Evolutionary conservation across 2,329 filamentous ascomycete genomes (phyloP).

Genomic region (Colletotrichum lentis): DNA sequence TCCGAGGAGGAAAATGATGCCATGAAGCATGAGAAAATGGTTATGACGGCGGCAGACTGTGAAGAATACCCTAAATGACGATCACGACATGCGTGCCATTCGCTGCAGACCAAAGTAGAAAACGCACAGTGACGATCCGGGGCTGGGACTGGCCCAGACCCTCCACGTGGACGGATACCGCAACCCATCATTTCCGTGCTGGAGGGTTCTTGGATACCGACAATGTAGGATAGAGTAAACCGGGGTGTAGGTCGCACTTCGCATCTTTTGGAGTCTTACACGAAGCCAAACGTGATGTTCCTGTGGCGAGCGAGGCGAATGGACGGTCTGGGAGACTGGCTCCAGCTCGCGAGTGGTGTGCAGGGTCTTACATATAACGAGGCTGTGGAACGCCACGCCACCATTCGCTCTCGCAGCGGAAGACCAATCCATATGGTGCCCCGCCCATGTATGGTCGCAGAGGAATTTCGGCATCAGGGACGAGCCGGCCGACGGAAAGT

Average conservation of each 20-base stretch:
- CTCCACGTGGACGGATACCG: not conserved
- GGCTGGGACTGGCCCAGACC: not conserved
- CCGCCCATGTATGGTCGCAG: not conserved
- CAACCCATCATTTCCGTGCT: not conserved
- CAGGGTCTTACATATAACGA: not conserved
- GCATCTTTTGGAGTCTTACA: not conserved
- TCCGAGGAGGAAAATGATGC: not conserved
- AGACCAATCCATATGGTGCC: not conserved
- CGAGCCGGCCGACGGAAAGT: not conserved
- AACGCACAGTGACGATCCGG: not conserved
- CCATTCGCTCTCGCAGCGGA: not conserved
- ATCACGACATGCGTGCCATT: not conserved
- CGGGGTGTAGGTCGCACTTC: not conserved
- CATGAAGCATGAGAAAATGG: conserved; percentile 7
- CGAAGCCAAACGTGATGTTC: not conserved
- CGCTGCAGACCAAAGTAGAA: not conserved
- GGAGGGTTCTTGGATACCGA: not conserved
- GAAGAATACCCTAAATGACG: conserved; percentile 34
- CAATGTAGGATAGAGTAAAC: not conserved
- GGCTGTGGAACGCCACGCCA: not conserved
- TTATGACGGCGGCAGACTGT: conserved; percentile 26
- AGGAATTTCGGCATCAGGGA: conserved; percentile 1
- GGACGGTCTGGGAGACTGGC: not conserved
- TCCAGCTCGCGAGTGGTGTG: not conserved
- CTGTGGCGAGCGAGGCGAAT: not conserved